Base-by-base conservation (phyloP, 495 filamentous ascomycete genomes). In the Aspergillus incahuasiensis region DNA sequence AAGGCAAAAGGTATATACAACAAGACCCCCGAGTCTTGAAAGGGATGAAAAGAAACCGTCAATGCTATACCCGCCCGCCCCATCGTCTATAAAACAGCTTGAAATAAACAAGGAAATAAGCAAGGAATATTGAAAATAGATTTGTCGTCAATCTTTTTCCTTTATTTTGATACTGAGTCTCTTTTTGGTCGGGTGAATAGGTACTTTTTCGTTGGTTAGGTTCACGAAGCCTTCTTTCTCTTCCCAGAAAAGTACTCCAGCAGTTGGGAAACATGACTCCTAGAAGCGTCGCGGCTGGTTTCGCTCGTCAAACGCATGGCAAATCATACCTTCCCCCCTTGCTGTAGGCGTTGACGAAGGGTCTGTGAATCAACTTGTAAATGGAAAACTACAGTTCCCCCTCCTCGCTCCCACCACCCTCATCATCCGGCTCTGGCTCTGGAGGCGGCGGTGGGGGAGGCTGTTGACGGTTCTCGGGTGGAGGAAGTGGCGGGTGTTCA, bases 391-490 rank as follows among this genome's bases (percentile, higher is more conserved):
- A 78, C 32, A 78, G 61, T 52, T 78, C 74, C 12, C 74, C 74
- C 52, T 78, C 74, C 56, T 78, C 74, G 30, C 73, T 76, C 7
- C 71, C 71, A 25, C 59, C 69, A 5, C 64, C 69, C 21, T 70
- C 70, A n/a, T 71, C 70, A 32, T 58, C 58, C 22, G 39, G 56
- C 30, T 40, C 30, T 7, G 59, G 58, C 12, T 52, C 35, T 30
- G 60, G 60, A 38, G 55, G 51, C 16, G 55, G 55, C 38, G 50
- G 54, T 16, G 55, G 59, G 1, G 56, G 49, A 38, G 60, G 47
- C 12, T 43, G 56, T 15, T 43, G 56, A 28, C 8, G 22, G 32
- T 56, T 25, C 3, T 56, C 47, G 9, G 43, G 52, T 19, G 48
- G 54, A 38, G 55, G 55, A 5, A 24, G 55, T 8, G 55, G 41